phyloP scores from a whole-genome alignment of 495 filamentous ascomycete genomes.

The Polyplosphaeria fusca region DNA sequence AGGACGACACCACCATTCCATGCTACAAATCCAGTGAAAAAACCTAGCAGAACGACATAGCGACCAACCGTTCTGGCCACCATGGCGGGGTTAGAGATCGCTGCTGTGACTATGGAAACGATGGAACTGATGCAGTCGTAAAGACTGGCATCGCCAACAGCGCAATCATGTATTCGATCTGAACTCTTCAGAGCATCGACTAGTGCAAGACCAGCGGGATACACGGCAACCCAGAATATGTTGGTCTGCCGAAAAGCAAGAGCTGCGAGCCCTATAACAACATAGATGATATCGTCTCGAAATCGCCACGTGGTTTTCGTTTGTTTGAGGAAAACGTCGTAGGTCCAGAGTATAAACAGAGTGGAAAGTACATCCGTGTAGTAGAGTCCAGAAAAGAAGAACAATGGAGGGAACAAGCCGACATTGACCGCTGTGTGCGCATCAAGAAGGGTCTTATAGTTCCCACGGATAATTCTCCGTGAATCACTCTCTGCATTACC shows the following conservation, averaged over 20 bases:
- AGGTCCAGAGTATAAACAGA: slow-evolving; percentile 50
- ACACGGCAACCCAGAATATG: slow-evolving; percentile 89
- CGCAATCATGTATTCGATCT: slow-evolving; percentile 58
- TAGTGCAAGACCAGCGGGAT: slow-evolving; percentile 72
- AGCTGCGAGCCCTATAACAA: slow-evolving; percentile 56
- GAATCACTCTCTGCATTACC: not conserved
- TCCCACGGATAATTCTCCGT: not conserved
- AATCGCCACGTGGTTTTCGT: not conserved
- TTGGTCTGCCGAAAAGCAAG: slow-evolving; percentile 89
- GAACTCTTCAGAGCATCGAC: slow-evolving; percentile 38
- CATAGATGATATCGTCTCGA: not conserved
- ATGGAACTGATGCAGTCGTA: slow-evolving; percentile 59
- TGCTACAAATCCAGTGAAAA: slow-evolving; percentile 70
- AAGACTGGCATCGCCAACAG: slow-evolving; percentile 34
- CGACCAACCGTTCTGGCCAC: slow-evolving; percentile 58
- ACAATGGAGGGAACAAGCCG: slow-evolving; percentile 80
- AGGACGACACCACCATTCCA: slow-evolving; percentile 93
- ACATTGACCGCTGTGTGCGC: slow-evolving; percentile 73
- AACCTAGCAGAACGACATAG: slow-evolving; percentile 61
- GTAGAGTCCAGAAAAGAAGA: slow-evolving; percentile 92
- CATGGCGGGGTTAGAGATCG: slow-evolving; percentile 49
- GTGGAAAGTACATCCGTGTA: slow-evolving; percentile 85
- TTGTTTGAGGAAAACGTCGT: slow-evolving; percentile 27
- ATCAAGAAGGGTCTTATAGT: no score
- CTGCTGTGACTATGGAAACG: slow-evolving; percentile 58